Evolutionary conservation across 2,329 filamentous ascomycete species (phyloP).

Genomic region (Fusarium longipes): DNA sequence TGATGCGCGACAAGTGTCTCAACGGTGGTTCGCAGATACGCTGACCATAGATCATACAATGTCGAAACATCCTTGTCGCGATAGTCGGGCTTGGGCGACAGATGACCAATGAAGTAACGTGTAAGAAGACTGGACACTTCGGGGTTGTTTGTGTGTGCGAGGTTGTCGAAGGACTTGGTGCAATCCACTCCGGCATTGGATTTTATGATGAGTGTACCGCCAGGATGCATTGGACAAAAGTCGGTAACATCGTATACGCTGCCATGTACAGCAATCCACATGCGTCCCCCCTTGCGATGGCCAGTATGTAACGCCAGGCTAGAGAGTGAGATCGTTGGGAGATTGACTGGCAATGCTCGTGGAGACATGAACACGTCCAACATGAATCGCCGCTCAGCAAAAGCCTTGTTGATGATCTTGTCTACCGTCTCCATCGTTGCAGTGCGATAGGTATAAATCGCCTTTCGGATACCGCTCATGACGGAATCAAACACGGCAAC

Average conservation of each 20-base stretch:
- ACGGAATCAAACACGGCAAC: constrained; percentile 59
- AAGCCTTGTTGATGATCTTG: constrained; percentile 62
- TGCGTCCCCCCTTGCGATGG: constrained; percentile 57
- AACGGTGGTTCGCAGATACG: constrained; percentile 60
- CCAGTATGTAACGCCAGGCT: constrained; percentile 63
- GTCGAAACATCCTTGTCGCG: constrained; percentile 57
- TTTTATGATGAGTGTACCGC: constrained; percentile 64
- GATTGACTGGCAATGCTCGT: constrained; percentile 62
- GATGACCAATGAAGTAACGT: constrained; percentile 65
- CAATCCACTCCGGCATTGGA: constrained; percentile 67
- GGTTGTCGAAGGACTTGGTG: constrained; percentile 63
- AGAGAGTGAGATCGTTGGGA: constrained; percentile 62
- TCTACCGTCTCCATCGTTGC: constrained; percentile 64
- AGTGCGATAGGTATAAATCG: constrained; percentile 64
- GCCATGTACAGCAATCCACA: constrained; percentile 65
- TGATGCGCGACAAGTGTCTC: constrained; percentile 65
- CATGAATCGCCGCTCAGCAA: constrained; percentile 67
- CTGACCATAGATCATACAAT: constrained; percentile 62
- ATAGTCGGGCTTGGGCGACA: constrained; percentile 62
- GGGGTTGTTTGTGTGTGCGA: constrained; percentile 66
- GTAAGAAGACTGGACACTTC: constrained; percentile 64
- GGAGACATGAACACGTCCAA: constrained; percentile 68
- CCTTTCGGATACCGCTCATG: constrained; percentile 66
- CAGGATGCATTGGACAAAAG: constrained; percentile 65
- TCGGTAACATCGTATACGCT: constrained; percentile 66